Base-by-base conservation (phyloP, 2,329 filamentous ascomycete genomes). In the Exutisphaerella laricina region DNA sequence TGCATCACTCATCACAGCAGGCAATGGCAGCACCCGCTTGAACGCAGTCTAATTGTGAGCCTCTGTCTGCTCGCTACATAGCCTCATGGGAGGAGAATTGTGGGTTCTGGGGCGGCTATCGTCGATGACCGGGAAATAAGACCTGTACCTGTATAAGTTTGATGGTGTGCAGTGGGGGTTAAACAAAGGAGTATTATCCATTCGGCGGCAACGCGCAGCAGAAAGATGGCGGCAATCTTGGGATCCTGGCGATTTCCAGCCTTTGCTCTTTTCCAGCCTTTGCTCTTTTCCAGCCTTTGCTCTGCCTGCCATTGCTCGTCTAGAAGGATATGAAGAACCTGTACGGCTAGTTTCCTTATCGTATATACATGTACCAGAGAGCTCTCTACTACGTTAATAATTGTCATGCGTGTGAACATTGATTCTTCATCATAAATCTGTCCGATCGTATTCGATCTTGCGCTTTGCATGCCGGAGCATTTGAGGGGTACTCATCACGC, bases 161-260 rank as follows among this genome's bases (percentile, higher is more conserved):
- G 29, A 23, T 18, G 17, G 30, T 33, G 30, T 33, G 30, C 30
- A 33, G 30, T 18, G 30, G 16, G 30, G 13, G n/a, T 18, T 18
- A 9, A 18, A 33, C 9, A 9, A 20, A 20, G 31, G 20, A n/a
- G 14, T 8, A 12, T 6, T 6, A 20, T 17, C 8, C 9, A 35
- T 22, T 17, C 8, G 20, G n/a, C 33, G 9, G 33, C 18, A 22
- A 35, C 33, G 33, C 33, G 21, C 4, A 14, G 16, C 16, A 23
- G 16, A 20, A 25, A 13, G 14, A 5, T 31, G 26, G 18, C 18
- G 16, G 26, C 28, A 31, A 26, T 28, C 2, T 18, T 30, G 38
- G 38, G 32, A 12, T 40, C 38, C 28, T 20, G 38, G 38, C 38
- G 38, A 30, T 31, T 32, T 36, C 17, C 22, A n/a, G 33, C 33